These are phyloP conservation scores for Geotrichum bryndzae DNA, from an alignment of 1,139 yeast species.

Conservation along the genomic window DNA sequence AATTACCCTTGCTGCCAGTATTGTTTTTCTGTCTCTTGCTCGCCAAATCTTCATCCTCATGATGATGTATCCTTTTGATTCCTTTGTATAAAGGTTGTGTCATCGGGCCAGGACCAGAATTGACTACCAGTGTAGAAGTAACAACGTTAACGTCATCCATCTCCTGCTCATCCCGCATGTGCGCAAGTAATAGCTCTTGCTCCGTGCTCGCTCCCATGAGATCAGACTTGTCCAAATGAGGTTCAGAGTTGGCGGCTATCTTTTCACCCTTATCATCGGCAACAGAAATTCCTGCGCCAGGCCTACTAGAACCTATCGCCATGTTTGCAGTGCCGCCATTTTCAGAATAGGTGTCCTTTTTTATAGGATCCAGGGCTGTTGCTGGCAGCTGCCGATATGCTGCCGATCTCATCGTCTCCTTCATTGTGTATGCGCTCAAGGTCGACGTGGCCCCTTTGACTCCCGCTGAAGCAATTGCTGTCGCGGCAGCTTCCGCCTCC, in stretches of 20 bases:
- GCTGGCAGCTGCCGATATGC: constrained; percentile 2
- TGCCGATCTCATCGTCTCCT: constrained; percentile 16
- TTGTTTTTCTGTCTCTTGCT: not conserved
- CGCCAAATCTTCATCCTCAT: not conserved
- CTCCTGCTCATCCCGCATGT: constrained; percentile 17
- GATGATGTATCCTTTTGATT: not conserved
- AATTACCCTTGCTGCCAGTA: not conserved
- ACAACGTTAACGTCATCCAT: constrained; percentile 19
- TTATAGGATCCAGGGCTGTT: not conserved
- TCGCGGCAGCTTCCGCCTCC: constrained; percentile 17
- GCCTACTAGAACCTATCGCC: not conserved
- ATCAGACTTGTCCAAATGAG: not conserved
- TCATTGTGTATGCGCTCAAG: constrained; percentile 15
- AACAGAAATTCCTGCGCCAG: not conserved
- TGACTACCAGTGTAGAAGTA: constrained; percentile 5
- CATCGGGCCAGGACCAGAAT: constrained; percentile 4
- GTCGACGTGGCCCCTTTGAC: constrained; percentile 18
- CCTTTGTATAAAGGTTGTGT: constrained; percentile 8
- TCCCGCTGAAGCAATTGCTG: constrained; percentile 16
- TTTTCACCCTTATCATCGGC: not conserved
- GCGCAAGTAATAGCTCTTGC: constrained; percentile 16
- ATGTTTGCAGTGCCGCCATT: not conserved
- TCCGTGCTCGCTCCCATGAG: constrained; percentile 2
- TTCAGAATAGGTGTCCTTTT: not conserved
- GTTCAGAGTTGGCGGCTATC: not conserved